Base-by-base conservation (phyloP, 1,284 basidiomycete species). In the Heliocybe sulcata region DNA sequence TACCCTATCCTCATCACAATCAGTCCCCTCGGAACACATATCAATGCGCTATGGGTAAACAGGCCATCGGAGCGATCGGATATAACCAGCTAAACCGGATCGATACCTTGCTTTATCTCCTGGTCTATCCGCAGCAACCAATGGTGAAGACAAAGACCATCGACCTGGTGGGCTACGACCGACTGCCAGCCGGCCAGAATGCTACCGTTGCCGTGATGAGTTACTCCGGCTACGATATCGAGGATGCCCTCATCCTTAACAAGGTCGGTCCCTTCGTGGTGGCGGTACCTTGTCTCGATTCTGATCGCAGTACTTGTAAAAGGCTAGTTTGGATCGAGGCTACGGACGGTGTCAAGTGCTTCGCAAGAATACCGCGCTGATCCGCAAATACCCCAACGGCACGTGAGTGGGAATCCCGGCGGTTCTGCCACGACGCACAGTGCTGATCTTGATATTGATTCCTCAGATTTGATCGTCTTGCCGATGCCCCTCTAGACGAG, bases 121-220 rank as follows among this genome's bases (percentile, higher is more conserved):
- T 94, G 60, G 94, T 98, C n/a, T 99, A 99, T 64, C 97, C 97
- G 11, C 97, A 99, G 66, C 92, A 98, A 66, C 98, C 97, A 0
- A 98, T 99, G 95, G 96, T 98, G 59, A 98, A 98, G 73, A 98
- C 97, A 6, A 95, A 96, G 70, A 96, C 95, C 1, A 98, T 99
- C 60, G 97, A 99, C 69, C 73, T 99, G 54, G 84, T 98, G 55
- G 96, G 95, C 0, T 99, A 99, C 68, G 95, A 99, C 72, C 88
- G 89, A 60, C 80, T 99, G 6, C 97, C 97, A 0, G 97, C 97
- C 2, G 97, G 97, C 3, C 95, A 99, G 72, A 99, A 99, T 67
- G 97, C 96, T 3, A 99, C 90, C 0, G 92, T 99, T 42, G 98
- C 96, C 1, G 94, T 99, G 60, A 99, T 99, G 97, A 94, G 92